Evolutionary conservation across 2,329 filamentous ascomycete species (phyloP), one percentile per base, ranked within the genome.

Genomic region (Beauveria bassiana): DNA sequence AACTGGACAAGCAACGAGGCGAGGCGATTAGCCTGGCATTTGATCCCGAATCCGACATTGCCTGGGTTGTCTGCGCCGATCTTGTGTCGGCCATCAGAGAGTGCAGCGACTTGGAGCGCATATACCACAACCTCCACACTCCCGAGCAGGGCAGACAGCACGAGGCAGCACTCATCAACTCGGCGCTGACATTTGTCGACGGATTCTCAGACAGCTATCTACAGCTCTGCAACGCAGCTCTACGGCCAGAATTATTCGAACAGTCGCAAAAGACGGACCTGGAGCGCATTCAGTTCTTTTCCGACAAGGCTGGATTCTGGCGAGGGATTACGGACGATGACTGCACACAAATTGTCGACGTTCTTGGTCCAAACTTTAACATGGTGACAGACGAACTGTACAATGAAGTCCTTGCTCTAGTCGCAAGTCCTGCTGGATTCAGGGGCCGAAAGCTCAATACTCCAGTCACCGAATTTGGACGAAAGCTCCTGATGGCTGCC

Each of bases 31-130:
- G 90, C 1, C 78, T 98, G 50, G 84, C 87, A 0, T 86, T 90
- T 61, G 95, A 98, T 68, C 73, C 81, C 0, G 80, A 84, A 53
- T 81, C 82, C 10, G 86, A 88, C 55, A 83, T 93, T 77, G 84
- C 91, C 1, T 97, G 92, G 91, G 82, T 96, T 52, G 81, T 96
- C 5, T 88, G 91, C 68, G 86, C 93, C 1, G 93, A 97, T 73
- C 86, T 88, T 38, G 79, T 96, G 54, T 89, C 90, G 4, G 86
- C 89, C 3, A 82, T 98, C 57, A 83, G 93, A 64, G 85, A 88
- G 68, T 96, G 90, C 75, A 95, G 87, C 71, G 80, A 82, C 53
- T 77, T 93, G 18, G 95, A 99, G 73, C 78, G 86, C 5, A 80
- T 96, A 12, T 83, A 83, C 65, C 82, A 93, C 68, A 97, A 96